phyloP scores from a whole-genome alignment of 352 stramenopile genomes.

The Poterioochromonas sp. region DNA sequence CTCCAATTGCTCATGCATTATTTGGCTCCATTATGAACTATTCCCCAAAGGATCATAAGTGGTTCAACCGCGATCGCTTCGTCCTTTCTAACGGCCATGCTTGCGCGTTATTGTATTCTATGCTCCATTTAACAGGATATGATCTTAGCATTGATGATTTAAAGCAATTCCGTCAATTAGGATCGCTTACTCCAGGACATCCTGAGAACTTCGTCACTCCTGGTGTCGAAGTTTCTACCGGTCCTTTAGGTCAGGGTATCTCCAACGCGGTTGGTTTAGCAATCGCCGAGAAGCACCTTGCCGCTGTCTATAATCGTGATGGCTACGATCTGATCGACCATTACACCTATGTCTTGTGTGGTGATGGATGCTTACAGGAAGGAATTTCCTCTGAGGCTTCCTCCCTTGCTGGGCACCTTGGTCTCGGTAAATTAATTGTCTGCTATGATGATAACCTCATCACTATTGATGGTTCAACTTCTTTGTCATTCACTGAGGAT shows the following conservation, averaged over 20 bases:
- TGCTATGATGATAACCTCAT: slow-evolving; percentile 99
- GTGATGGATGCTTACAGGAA: slow-evolving; percentile 97
- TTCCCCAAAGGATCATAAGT: slow-evolving; percentile 58
- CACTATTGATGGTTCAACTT: slow-evolving; percentile 93
- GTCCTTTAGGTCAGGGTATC: slow-evolving; percentile 86
- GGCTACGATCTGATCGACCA: slow-evolving; percentile 87
- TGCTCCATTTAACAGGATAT: slow-evolving; percentile 93
- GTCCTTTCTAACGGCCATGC: slow-evolving; percentile 97
- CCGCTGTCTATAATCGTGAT: slow-evolving; percentile 93
- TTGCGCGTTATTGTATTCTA: slow-evolving; percentile 96
- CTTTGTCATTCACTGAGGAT: slow-evolving; percentile 94
- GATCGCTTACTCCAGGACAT: slow-evolving; percentile 89
- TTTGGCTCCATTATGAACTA: slow-evolving; percentile 83
- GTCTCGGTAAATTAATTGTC: slow-evolving; percentile 95
- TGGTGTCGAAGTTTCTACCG: slow-evolving; percentile 76
- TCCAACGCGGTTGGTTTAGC: slow-evolving; percentile 95
- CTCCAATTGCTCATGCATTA: slow-evolving; percentile 92
- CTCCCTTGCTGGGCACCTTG: slow-evolving; percentile 91
- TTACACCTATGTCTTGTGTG: slow-evolving; percentile 97
- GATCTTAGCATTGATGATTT: slow-evolving; percentile 89
- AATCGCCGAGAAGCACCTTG: slow-evolving; percentile 92
- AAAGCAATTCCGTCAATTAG: slow-evolving; percentile 90
- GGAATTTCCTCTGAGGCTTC: slow-evolving; percentile 88
- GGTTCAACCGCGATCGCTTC: slow-evolving; percentile 95
- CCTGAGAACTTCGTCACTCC: slow-evolving; percentile 90